Conservation (phyloP, 257 asterid species). For the Voacanga thouarsii region DNA sequence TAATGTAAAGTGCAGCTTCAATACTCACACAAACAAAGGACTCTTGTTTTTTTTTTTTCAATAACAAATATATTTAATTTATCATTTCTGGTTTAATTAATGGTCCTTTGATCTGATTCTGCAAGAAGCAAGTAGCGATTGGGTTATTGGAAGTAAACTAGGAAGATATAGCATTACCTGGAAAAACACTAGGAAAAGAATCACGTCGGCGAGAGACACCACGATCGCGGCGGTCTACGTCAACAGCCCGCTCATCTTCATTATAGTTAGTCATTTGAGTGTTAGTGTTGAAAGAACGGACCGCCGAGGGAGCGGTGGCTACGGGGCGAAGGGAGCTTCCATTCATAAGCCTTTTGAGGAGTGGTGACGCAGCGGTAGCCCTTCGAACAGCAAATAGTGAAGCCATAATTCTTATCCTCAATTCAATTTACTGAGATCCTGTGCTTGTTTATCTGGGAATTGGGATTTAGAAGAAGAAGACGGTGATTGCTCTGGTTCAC, state of each 20-base stretch:
- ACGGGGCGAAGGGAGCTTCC: conserved; percentile 18
- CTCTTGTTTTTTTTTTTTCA: no score
- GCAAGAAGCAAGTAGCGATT: neutral
- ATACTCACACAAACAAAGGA: no score
- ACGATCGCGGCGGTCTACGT: conserved; percentile 26
- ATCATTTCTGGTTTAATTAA: no score
- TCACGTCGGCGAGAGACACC: conserved; percentile 34
- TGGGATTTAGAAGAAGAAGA: neutral
- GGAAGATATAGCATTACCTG: conserved; percentile 18
- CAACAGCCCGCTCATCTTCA: conserved; percentile 23
- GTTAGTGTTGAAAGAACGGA: conserved; percentile 32
- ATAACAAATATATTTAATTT: no score
- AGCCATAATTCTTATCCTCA: conserved; percentile 25
- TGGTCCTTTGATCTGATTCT: no score
- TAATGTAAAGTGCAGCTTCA: no score
- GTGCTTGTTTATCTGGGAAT: neutral
- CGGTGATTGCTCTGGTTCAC: neutral
- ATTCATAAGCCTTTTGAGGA: conserved; percentile 19
- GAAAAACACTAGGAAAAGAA: conserved; percentile 25
- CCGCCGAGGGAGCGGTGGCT: conserved; percentile 21
- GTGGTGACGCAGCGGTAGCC: conserved; percentile 21
- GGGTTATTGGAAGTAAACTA: no score
- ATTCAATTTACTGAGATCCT: no score
- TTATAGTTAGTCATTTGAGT: conserved; percentile 29
- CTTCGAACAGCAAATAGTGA: conserved; percentile 30